Evolutionary conservation across 768 basidiomycete species (phyloP), one percentile per base, ranked within the genome.

Genomic region (Tulasnella sp.): DNA sequence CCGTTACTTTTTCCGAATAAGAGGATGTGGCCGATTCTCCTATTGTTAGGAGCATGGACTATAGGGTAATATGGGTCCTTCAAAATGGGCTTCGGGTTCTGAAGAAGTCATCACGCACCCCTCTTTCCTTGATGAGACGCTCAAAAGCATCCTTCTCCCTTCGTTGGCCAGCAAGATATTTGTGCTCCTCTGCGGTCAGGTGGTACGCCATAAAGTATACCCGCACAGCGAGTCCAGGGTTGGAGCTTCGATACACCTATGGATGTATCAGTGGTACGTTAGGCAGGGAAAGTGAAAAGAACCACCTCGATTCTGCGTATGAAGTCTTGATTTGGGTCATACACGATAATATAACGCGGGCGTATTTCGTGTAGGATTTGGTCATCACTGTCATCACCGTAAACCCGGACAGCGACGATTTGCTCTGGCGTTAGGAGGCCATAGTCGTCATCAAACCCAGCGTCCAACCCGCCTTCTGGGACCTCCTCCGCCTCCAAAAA

Each of bases 191-290:
- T 81, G 93, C 93, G 73, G 95, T 97, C 82, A 94, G 91, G 78
- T 91, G 89, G 85, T 99, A 99, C n/a, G 95, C 87, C 93, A 98
- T 93, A 84, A 98, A 96, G 85, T 99, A 99, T 2, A 98, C 93
- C 19, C 97, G 88, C 0, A 99, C 91, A 0, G 89, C 92, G 8
- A 97, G 85, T 0, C 94, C 94, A 0, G 95, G 92, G 85, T 92
- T 91, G 3, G 93, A 90, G 79, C 91, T 93, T 82, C 93, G 91
- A 84, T 97, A 98, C 0, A 95, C 93, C 95, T 96, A 80, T n/a
- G 18, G 18, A 18, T 7, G 38, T 74, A n/a, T 36, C 75, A 27
- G 34, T 73, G 46, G n/a, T 18, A 36, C 75, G 18, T 46, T n/a
- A 58, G 12, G 44, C 27, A 10, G 8, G 21, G 48, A 76, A 42